These are phyloP conservation scores for Chimonanthus salicifolius DNA, from an alignment of 164 flowering plant species.

Conservation along the genomic window DNA sequence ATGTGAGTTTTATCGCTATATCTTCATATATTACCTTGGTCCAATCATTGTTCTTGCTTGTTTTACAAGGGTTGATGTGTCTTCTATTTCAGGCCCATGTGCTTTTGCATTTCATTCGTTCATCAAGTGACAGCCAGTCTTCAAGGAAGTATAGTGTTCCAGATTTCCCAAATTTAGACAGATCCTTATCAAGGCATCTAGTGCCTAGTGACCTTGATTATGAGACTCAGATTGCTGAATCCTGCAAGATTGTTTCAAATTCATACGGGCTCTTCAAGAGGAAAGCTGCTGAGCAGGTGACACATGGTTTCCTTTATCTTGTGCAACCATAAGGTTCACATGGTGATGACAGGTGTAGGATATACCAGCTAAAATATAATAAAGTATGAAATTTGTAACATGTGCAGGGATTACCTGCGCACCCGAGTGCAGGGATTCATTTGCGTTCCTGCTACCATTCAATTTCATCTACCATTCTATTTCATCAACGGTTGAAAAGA, in stretches of 20 bases:
- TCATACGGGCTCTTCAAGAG: constrained; percentile 70
- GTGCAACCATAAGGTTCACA: not conserved
- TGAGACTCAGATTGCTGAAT: constrained; percentile 61
- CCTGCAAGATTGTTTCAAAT: constrained; percentile 72
- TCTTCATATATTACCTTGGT: constrained; percentile 1
- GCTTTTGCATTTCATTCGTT: constrained; percentile 65
- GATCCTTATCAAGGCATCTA: constrained; percentile 7
- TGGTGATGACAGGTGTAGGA: not conserved
- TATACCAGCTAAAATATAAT: not conserved
- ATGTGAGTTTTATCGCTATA: constrained; percentile 45
- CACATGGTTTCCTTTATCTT: not conserved
- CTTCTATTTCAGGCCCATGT: constrained; percentile 69
- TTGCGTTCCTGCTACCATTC: too few species aligned
- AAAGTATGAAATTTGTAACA: too few species aligned
- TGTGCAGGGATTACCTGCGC: too few species aligned
- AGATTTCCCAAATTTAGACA: constrained; percentile 16
- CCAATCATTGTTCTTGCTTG: not conserved
- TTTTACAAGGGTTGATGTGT: not conserved
- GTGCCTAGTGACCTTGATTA: constrained; percentile 32
- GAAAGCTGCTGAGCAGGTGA: constrained; percentile 89
- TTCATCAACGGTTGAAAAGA: too few species aligned
- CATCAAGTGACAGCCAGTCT: constrained; percentile 31
- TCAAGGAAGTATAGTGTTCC: constrained; percentile 16
- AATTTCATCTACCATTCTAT: too few species aligned
- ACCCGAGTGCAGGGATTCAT: too few species aligned